These are phyloP conservation scores for Plasmodium knowlesi DNA, from an alignment of 169 alveolate genomes.

Conservation along the genomic window DNA sequence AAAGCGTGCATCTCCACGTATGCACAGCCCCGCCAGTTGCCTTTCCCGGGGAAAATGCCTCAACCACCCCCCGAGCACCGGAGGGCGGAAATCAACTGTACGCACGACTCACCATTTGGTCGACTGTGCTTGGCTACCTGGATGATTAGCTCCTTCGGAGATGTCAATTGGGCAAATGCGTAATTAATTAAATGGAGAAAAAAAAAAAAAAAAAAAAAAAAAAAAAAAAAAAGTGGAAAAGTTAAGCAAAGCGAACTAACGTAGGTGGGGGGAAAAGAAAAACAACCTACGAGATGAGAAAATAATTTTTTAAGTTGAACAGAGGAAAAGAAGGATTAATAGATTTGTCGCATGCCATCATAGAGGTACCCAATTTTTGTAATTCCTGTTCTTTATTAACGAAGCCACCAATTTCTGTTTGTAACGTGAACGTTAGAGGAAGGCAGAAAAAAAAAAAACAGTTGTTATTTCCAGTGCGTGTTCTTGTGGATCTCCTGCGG, in stretches of 20 bases:
- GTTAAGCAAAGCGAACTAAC: not conserved
- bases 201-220: slow-evolving; percentile 1
- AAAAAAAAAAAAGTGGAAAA: not conserved
- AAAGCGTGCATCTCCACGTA: not conserved
- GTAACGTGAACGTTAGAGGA: not conserved
- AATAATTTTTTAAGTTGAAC: not conserved
- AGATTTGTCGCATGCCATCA: not conserved
- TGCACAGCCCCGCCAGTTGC: not conserved
- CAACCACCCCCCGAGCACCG: not conserved
- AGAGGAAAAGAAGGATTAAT: not conserved
- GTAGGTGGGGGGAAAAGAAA: not conserved
- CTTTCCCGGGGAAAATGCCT: not conserved
- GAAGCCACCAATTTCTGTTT: not conserved
- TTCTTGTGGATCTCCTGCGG: not conserved
- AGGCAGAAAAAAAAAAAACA: not conserved
- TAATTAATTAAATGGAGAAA: not conserved
- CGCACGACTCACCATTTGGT: not conserved
- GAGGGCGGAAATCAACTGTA: not conserved
- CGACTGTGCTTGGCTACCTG: not conserved
- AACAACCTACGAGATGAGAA: not conserved
- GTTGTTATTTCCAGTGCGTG: not conserved
- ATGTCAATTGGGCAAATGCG: not conserved
- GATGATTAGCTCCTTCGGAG: not conserved
- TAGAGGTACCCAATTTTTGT: not conserved
- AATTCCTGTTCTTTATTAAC: not conserved